Conservation (phyloP, 2,329 filamentous ascomycete species). For the Ilyonectria sp. region DNA sequence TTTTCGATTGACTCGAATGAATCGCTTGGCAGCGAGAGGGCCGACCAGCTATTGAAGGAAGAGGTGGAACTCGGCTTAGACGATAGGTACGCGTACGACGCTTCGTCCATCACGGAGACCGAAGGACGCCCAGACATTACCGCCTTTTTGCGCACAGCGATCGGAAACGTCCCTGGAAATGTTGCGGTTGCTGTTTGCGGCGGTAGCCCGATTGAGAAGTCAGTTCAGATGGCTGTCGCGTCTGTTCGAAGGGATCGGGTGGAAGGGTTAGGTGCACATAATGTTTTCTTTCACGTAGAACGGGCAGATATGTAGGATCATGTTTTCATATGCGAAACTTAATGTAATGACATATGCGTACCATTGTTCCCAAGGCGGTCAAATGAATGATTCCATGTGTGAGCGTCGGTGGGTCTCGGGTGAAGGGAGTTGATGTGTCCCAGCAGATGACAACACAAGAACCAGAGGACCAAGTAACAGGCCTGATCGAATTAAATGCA, state of each 20-base stretch:
- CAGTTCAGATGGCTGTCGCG: constrained; percentile 37
- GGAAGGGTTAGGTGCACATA: constrained; percentile 31
- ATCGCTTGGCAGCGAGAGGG: constrained; percentile 36
- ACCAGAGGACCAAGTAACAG: no score
- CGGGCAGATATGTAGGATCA: constrained; percentile 38
- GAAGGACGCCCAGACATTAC: constrained; percentile 45
- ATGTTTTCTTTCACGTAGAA: constrained; percentile 43
- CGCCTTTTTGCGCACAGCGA: constrained; percentile 35
- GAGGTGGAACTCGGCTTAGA: constrained; percentile 43
- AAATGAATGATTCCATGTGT: no score
- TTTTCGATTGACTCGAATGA: constrained; percentile 42
- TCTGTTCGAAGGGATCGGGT: constrained; percentile 29
- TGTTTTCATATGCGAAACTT: neutral
- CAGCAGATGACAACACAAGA: neutral
- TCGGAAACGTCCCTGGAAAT: constrained; percentile 34
- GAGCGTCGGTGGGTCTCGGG: neutral
- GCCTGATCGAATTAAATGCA: neutral
- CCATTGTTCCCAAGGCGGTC: neutral
- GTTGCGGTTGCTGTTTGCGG: constrained; percentile 45
- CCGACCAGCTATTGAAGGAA: constrained; percentile 44
- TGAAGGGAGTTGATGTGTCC: constrained; percentile 4
- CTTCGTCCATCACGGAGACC: constrained; percentile 38
- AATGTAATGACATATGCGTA: constrained; percentile 13
- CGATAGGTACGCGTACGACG: constrained; percentile 28
- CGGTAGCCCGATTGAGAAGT: constrained; percentile 39